Base-by-base conservation (phyloP, 257 asterid genomes). In the Orobanche coerulescens region DNA sequence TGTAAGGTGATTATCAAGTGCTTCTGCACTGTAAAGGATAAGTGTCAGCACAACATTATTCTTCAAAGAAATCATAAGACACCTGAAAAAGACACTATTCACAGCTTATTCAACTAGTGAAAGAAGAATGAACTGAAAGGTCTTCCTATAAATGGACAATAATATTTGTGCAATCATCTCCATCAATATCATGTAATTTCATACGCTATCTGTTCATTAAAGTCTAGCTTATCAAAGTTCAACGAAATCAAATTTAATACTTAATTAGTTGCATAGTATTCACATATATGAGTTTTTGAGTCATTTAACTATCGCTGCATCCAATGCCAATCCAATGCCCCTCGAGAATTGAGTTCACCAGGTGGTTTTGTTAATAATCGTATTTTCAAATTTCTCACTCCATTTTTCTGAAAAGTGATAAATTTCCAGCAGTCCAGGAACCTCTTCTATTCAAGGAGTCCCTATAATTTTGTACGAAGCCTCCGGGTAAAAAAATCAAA, bases 1-100 rank as follows among this genome's bases (percentile, higher is more conserved):
- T 59, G 95, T 88, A 43, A 92, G 80, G 74, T 82, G 94, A 79
- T 80, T 82, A 81, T 88, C 98, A 63, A 92, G 88, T 53, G 93
- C 96, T 70, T 86, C 98, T 74, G 96, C 96, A 59, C 96, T 92
- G 53, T 63, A 49, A 55, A 69, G 60, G 67, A 67, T 61, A 77
- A 47, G 47, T 37, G 62, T 77, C 64, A 73, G 61, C 11, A 28
- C 30, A 30, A 48, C 13, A 61, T 62, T 43, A 43, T 62, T 58
- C 61, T 36, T 49, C 61, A 53, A 59, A 48, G 36, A 40, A 66
- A 16, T n/a, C 26, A 43, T 4, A 50, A 18, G 67, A 55, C 12
- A 58, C 8, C 59, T 18, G 44, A 10, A 47, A 53, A 57, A 11
- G 12, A 47, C 31, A 25, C 4, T 14, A 20, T 31, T 40, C 13